Base-by-base conservation (phyloP, 192 early-diverging fungal species). In the Mortierella hygrophila region DNA sequence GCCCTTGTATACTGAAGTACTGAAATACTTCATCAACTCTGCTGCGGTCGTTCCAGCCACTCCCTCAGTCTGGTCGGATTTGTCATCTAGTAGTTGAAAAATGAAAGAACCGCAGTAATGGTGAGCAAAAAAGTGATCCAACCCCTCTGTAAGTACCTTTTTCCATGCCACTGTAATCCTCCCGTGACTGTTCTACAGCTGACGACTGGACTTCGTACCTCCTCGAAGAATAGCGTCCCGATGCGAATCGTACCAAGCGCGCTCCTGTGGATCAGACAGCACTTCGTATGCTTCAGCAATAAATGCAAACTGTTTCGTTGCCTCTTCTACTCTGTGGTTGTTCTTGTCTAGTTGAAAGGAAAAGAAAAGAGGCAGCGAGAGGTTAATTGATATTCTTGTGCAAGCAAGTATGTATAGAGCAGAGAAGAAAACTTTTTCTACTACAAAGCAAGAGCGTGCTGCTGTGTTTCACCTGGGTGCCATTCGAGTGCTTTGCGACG, bases 251-350 rank as follows among this genome's bases (percentile, higher is more conserved):
- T 93, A 97, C 98, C 98, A 99, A 18, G 95, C 90, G n/a, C 97
- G 95, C 89, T 99, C 97, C 63, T 98, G 94, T 21, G 94, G 94
- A 89, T 99, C 97, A 52, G 93, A 96, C 46, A 99, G 89, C 3
- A 97, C 95, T 82, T 98, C 96, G 85, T 99, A 99, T 9, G 99
- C 99, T 75, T 97, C 92, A 78, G 96, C 96, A 70, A 99, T 95
- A 73, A 95, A 89, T 2, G 97, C 94, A 92, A 99, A 99, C 42
- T 93, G 88, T 57, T 93, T 89, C 10, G 97, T 99, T 8, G 97
- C 94, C 83, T 98, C 97, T 68, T 97, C 95, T 4, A 94, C 87
- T 71, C 94, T 90, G 80, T 96, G 90, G 37, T 88, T 87, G 91
- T 99, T 98, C 87, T 98, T 98, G 91, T 99, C 97, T 93, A 76